Percentiles rank a stretch among this genome's conserved stretches.
Conservation (phyloP, 2,329 filamentous ascomycete genomes). For the Xylaria sp. region DNA sequence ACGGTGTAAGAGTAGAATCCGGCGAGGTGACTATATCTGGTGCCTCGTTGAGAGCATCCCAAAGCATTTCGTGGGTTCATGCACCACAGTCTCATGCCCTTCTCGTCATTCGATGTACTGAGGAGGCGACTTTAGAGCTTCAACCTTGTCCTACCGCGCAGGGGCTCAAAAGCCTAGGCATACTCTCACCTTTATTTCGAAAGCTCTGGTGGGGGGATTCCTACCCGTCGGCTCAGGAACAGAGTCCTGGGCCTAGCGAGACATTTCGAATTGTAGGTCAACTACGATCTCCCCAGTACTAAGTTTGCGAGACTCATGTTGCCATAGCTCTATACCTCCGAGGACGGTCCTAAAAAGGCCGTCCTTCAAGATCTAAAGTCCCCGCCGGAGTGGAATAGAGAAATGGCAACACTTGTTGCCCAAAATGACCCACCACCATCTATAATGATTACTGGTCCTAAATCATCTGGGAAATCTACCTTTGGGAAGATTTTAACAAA, state of each 20-base stretch:
- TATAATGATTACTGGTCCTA: constrained; percentile 74
- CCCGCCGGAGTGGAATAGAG: constrained; percentile 70
- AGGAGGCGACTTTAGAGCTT: constrained; percentile 65
- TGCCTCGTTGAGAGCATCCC: constrained; percentile 65
- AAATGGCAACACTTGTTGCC: constrained; percentile 60
- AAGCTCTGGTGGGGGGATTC: constrained; percentile 70
- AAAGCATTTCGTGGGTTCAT: constrained; percentile 66
- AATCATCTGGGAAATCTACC: constrained; percentile 80
- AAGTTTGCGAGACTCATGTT: constrained; percentile 42
- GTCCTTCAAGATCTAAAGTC: constrained; percentile 66
- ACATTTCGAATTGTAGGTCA: constrained; percentile 64
- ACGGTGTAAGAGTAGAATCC: constrained; percentile 68
- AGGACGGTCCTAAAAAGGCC: constrained; percentile 62
- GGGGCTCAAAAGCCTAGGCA: constrained; percentile 64
- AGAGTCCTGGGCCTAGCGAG: constrained; percentile 39
- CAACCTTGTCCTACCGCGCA: constrained; percentile 62
- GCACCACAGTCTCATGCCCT: constrained; percentile 77
- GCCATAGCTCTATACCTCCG: constrained; percentile 63
- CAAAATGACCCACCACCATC: constrained; percentile 52
- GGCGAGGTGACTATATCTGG: constrained; percentile 75
- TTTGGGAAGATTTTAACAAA: constrained; percentile 76
- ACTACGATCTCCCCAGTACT: not conserved
- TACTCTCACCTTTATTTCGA: constrained; percentile 73
- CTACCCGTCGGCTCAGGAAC: constrained; percentile 44
- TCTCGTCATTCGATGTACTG: constrained; percentile 69